These are phyloP conservation scores for Murraya paniculata DNA, from an alignment of 345 rosid species.

Conservation along the genomic window DNA sequence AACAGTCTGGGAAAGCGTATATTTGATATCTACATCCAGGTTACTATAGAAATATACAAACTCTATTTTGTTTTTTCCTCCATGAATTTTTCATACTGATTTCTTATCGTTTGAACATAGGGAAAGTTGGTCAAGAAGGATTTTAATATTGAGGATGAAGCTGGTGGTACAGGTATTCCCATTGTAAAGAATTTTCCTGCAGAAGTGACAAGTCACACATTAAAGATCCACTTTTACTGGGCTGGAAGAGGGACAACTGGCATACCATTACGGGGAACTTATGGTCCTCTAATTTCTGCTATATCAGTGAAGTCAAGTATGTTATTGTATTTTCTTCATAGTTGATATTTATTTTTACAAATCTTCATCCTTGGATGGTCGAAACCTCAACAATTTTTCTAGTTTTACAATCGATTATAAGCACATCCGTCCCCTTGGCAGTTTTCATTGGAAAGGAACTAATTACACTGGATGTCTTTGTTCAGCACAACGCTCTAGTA, in stretches of 20 bases:
- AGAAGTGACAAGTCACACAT: slow-evolving; percentile 32
- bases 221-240: slow-evolving; percentile 72
- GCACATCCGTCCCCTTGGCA: not conserved
- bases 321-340: slow-evolving; percentile 14
- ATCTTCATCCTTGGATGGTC: not conserved
- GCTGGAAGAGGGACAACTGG: slow-evolving; percentile 78
- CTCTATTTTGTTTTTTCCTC: not conserved
- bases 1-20: slow-evolving; percentile 63
- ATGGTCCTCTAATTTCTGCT: slow-evolving; percentile 80
- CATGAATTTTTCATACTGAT: not conserved
- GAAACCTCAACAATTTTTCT: not conserved
- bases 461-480: not conserved
- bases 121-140: slow-evolving; percentile 49
- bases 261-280: slow-evolving; percentile 61
- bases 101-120: slow-evolving; percentile 24
- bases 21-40: slow-evolving; percentile 84
- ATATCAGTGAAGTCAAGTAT: slow-evolving; percentile 64
- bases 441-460: not conserved
- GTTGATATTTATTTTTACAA: not conserved
- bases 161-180: slow-evolving; percentile 54
- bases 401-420: not conserved
- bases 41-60: slow-evolving; percentile 11
- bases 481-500: not conserved
- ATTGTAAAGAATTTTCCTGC: slow-evolving; percentile 33
- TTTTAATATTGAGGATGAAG: slow-evolving; percentile 60